These are phyloP conservation scores for Penstemon eatonii DNA, from an alignment of 257 asterid genomes.

Conservation along the genomic window DNA sequence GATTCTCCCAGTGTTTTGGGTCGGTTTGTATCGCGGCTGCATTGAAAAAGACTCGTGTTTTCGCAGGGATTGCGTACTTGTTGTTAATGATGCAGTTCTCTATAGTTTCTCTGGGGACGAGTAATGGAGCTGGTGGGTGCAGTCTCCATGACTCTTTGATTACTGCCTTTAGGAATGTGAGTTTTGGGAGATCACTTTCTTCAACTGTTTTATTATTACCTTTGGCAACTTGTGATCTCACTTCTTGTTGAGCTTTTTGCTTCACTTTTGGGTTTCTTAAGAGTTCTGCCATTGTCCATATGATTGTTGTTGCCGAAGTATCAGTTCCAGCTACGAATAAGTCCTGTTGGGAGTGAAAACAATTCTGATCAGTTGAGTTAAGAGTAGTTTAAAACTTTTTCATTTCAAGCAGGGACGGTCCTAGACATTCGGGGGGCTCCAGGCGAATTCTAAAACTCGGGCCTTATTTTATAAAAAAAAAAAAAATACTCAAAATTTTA, in stretches of 20 bases:
- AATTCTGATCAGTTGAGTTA: not conserved
- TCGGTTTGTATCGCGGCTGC: conserved; percentile 35
- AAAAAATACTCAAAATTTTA: no score
- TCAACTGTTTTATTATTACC: conserved; percentile 18
- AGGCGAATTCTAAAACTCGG: no score
- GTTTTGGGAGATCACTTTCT: conserved; percentile 34
- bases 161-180: conserved; percentile 34
- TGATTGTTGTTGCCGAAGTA: conserved; percentile 38
- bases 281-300: conserved; percentile 47
- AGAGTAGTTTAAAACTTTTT: not conserved
- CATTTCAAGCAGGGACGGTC: no score
- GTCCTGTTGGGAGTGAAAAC: conserved; percentile 19
- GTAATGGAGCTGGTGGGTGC: conserved; percentile 39
- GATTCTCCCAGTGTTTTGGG: conserved; percentile 38
- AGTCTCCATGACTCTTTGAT: conserved; percentile 39
- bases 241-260: conserved; percentile 32
- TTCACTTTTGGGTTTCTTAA: conserved; percentile 28
- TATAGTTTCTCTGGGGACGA: conserved; percentile 38
- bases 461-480: no score
- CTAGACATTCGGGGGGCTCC: no score
- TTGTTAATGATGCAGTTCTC: conserved; percentile 24
- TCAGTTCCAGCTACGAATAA: conserved; percentile 39
- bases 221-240: conserved; percentile 14
- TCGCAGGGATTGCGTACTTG: conserved; percentile 35
- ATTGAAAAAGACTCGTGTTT: conserved; percentile 40